phyloP scores from a whole-genome alignment of 352 stramenopile genomes.

The Globisporangium splendens region DNA sequence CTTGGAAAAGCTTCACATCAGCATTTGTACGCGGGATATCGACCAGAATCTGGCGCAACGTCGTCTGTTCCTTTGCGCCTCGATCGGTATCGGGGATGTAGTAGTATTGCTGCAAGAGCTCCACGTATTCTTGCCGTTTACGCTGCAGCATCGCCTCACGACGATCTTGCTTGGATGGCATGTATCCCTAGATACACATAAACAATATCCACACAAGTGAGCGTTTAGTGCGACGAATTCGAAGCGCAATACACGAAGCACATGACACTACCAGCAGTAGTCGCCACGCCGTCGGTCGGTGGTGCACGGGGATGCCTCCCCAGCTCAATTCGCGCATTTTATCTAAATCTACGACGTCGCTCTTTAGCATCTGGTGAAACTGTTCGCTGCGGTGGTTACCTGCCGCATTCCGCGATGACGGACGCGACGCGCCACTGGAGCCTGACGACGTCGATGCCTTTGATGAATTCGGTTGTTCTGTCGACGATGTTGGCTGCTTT shows the following conservation, averaged over 20 bases:
- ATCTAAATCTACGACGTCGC: conserved; percentile 86
- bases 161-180: conserved; percentile 93
- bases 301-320: conserved; percentile 86
- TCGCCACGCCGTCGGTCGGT: conserved; percentile 93
- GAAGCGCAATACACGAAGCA: too few species aligned
- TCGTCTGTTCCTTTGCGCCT: conserved; percentile 94
- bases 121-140: conserved; percentile 96
- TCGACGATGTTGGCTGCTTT: conserved; percentile 11
- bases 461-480: not conserved
- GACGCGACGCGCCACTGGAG: conserved; percentile 3
- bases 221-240: too few species aligned
- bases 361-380: conserved; percentile 64
- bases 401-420: conserved; percentile 54
- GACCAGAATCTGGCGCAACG: conserved; percentile 95
- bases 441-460: not conserved
- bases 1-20: conserved; percentile 96
- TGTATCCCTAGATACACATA: conserved; percentile 79
- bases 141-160: conserved; percentile 88
- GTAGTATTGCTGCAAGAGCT: conserved; percentile 95
- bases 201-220: too few species aligned
- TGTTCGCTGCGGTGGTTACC: conserved; percentile 71
- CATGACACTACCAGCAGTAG: conserved; percentile 84
- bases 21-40: conserved; percentile 98
- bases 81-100: conserved; percentile 94
- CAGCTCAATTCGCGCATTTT: conserved; percentile 89